Evolutionary conservation across 495 filamentous ascomycete species (phyloP).

Genomic region (Lophiostoma macrostomum): DNA sequence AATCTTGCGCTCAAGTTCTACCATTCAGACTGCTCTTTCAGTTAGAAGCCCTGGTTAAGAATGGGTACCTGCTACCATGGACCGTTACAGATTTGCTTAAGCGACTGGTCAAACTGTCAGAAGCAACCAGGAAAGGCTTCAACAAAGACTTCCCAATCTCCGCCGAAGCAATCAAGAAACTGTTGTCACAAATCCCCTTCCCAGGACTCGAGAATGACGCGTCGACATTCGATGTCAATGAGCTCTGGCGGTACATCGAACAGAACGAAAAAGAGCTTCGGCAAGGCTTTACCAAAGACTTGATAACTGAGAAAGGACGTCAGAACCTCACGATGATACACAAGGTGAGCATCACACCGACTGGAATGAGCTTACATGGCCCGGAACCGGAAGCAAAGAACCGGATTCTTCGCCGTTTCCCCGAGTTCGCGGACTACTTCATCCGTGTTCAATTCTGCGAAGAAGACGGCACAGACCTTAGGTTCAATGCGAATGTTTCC

Average conservation of each 20-base stretch:
- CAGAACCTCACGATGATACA: slow-evolving; percentile 45
- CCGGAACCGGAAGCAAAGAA: slow-evolving; percentile 70
- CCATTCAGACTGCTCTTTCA: neutral
- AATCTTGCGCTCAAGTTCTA: too few relatives aligned
- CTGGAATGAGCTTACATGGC: slow-evolving; percentile 64
- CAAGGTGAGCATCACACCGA: slow-evolving; percentile 64
- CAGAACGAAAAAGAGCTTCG: neutral
- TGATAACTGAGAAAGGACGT: neutral
- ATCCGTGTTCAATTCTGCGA: slow-evolving; percentile 69
- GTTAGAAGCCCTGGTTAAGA: slow-evolving; percentile 1
- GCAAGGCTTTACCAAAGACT: neutral
- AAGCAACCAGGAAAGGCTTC: too few relatives aligned
- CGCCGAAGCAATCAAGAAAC: neutral
- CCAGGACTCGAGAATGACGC: neutral
- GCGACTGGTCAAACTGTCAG: neutral
- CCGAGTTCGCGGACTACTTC: slow-evolving; percentile 61
- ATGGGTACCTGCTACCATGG: slow-evolving; percentile 6
- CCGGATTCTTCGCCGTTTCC: slow-evolving; percentile 68
- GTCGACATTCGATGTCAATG: neutral
- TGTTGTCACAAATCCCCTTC: slow-evolving; percentile 3
- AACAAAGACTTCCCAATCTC: neutral
- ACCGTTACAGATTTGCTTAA: neutral
- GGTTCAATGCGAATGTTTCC: slow-evolving; percentile 53
- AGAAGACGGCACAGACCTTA: slow-evolving; percentile 64
- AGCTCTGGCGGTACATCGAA: neutral